Evolutionary conservation across 768 basidiomycete genomes (phyloP).

Genomic region (Lactifluus rugatus): DNA sequence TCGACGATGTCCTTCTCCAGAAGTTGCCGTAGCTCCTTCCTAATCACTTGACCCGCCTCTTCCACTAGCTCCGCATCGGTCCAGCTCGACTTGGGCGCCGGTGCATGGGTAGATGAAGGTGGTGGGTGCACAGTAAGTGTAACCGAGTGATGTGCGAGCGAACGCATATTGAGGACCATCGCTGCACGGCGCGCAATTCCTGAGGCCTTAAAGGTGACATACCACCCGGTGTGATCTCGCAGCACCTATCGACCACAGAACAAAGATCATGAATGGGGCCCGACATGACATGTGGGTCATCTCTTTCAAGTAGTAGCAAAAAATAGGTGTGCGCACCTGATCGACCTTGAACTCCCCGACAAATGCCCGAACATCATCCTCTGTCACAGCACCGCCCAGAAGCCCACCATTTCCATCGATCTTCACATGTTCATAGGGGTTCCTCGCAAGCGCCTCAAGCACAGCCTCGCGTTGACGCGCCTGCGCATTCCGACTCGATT

Average conservation of each 20-base stretch:
- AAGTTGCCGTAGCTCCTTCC: constrained; percentile 43
- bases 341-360: constrained; percentile 66
- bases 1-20: constrained; percentile 61
- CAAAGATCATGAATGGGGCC: constrained; percentile 5
- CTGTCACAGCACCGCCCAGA: constrained; percentile 41
- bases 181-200: constrained; percentile 59
- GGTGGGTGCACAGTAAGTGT: constrained; percentile 42
- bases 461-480: constrained; percentile 31
- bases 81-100: constrained; percentile 36
- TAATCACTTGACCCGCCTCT: constrained; percentile 44
- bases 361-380: constrained; percentile 59
- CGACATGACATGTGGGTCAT: background rate
- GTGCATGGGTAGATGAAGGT: constrained; percentile 30
- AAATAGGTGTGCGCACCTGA: constrained; percentile 40
- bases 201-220: constrained; percentile 63
- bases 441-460: constrained; percentile 44
- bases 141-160: constrained; percentile 51
- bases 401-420: constrained; percentile 41
- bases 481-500: constrained; percentile 25
- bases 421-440: constrained; percentile 57
- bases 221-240: constrained; percentile 62
- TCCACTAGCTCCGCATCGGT: constrained; percentile 43
- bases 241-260: constrained; percentile 41
- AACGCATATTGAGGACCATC: constrained; percentile 49
- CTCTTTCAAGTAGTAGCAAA: background rate